Percentiles rank a stretch among this genome's conserved stretches.
Evolutionary conservation across 2,329 filamentous ascomycete species (phyloP).

Genomic region (Microsporum ferrugineum): DNA sequence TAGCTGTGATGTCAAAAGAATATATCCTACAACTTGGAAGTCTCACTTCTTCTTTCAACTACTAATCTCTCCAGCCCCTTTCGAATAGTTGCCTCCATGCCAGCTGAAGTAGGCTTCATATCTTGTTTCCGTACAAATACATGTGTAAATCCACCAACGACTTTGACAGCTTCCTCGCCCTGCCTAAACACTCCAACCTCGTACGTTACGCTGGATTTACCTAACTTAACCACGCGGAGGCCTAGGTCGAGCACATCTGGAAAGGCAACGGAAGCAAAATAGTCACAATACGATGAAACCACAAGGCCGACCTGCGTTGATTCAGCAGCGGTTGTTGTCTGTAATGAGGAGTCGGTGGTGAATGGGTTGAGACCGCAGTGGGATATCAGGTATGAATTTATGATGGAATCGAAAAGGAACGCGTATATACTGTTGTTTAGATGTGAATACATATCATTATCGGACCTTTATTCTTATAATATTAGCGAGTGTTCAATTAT

Average conservation of each 20-base stretch:
- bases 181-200: conserved; percentile 78
- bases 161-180: conserved; percentile 61
- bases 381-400: conserved; percentile 78
- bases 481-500: neutral
- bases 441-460: conserved; percentile 92
- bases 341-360: conserved; percentile 44
- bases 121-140: conserved; percentile 69
- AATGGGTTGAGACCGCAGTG: conserved; percentile 65
- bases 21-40: neutral
- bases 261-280: conserved; percentile 69
- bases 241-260: conserved; percentile 72
- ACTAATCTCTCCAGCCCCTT: conserved; percentile 48
- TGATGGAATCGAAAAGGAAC: conserved; percentile 75
- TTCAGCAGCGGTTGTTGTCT: conserved; percentile 7
- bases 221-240: conserved; percentile 70
- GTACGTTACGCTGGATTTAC: conserved; percentile 77
- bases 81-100: conserved; percentile 32
- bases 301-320: conserved; percentile 66
- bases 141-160: conserved; percentile 76
- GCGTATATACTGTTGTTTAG: conserved; percentile 87
- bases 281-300: conserved; percentile 75
- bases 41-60: conserved; percentile 17
- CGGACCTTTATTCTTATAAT: conserved; percentile 47
- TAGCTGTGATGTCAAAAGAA: neutral
- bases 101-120: conserved; percentile 40